These are phyloP conservation scores for Quillaja saponaria DNA, from an alignment of 306 rosid genomes.

Conservation along the genomic window DNA sequence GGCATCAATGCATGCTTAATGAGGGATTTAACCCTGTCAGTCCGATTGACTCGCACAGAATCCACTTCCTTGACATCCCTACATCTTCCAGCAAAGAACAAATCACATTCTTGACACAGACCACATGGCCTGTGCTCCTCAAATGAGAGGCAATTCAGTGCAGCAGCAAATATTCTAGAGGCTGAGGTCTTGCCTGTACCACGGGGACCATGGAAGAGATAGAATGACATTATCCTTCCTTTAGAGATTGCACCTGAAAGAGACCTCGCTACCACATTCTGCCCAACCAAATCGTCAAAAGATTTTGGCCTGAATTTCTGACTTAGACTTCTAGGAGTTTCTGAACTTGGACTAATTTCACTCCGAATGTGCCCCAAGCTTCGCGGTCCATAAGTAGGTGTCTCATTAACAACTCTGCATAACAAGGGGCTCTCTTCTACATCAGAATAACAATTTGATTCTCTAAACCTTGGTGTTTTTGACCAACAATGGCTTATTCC, in stretches of 20 bases:
- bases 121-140: constrained; percentile 73
- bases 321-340: constrained; percentile 63
- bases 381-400: constrained; percentile 28
- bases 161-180: constrained; percentile 78
- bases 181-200: constrained; percentile 92
- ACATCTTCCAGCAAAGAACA: constrained; percentile 72
- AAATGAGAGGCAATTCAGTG: constrained; percentile 68
- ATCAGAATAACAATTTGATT: constrained; percentile 37
- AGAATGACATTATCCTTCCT: constrained; percentile 69
- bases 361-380: constrained; percentile 39
- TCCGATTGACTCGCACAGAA: constrained; percentile 62
- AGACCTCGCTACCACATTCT: constrained; percentile 72
- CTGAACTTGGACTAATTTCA: constrained; percentile 45
- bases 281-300: constrained; percentile 82
- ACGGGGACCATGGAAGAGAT: constrained; percentile 79
- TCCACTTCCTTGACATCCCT: constrained; percentile 74
- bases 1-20: constrained; percentile 58
- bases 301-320: constrained; percentile 74
- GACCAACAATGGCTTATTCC: constrained; percentile 72
- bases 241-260: constrained; percentile 67
- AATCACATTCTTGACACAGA: constrained; percentile 62
- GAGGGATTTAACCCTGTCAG: constrained; percentile 64
- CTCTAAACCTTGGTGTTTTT: constrained; percentile 66
- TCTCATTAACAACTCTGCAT: constrained; percentile 40
- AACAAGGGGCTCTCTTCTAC: constrained; percentile 59